Conservation (phyloP, 192 early-diverging fungal species). For the Podila clonocystis region DNA sequence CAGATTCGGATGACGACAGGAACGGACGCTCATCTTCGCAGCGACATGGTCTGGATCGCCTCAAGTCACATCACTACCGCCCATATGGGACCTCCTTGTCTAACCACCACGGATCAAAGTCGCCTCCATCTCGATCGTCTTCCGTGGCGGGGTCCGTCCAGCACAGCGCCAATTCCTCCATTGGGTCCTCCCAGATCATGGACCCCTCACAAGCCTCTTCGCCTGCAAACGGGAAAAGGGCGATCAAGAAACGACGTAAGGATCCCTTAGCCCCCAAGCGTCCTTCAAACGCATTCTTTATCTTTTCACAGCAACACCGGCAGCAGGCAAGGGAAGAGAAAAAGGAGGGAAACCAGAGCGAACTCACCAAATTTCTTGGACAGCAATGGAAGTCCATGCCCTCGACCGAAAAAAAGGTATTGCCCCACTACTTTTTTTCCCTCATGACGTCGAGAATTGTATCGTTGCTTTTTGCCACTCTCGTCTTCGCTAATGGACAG, state of each 20-base stretch:
- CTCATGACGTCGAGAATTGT: not conserved
- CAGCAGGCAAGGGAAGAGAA: constrained; percentile 50
- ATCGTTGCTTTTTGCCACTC: too few relatives aligned
- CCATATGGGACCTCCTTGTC: not conserved
- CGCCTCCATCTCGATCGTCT: constrained; percentile 31
- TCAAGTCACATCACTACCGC: constrained; percentile 14
- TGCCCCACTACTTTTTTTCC: not conserved
- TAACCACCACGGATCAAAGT: constrained; percentile 16
- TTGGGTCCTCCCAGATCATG: not conserved
- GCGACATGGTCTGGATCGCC: constrained; percentile 8
- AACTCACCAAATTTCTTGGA: constrained; percentile 49
- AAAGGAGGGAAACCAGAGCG: constrained; percentile 52
- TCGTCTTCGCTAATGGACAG: too few relatives aligned
- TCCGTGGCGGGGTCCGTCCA: constrained; percentile 8
- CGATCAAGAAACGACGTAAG: constrained; percentile 51
- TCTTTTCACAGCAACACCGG: constrained; percentile 52
- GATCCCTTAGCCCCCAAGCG: constrained; percentile 52
- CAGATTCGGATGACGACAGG: not conserved
- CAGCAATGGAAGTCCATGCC: constrained; percentile 50
- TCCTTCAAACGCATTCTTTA: constrained; percentile 51
- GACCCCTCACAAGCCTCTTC: constrained; percentile 5
- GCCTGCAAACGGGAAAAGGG: constrained; percentile 12
- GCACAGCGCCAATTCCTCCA: constrained; percentile 8
- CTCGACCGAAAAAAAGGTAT: constrained; percentile 51
- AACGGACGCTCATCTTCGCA: not conserved